Evolutionary conservation across 2,329 filamentous ascomycete species (phyloP).

Genomic region (Curvularia sp.): DNA sequence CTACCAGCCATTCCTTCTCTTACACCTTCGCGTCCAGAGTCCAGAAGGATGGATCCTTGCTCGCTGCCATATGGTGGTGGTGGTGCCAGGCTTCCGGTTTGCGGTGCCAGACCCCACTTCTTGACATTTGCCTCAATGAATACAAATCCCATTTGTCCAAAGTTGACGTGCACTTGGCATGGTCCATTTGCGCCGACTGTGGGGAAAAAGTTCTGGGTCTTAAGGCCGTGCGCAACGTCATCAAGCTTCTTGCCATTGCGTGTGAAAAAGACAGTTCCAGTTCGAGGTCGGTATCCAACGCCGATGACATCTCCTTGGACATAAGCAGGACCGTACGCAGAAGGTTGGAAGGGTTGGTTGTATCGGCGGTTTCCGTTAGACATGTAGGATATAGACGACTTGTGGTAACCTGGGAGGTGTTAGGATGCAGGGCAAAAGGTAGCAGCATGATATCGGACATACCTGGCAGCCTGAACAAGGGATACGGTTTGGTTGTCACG

Average conservation of each 20-base stretch:
- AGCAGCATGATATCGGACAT: constrained; percentile 43
- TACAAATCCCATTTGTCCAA: constrained; percentile 96
- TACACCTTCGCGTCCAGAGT: constrained; percentile 70
- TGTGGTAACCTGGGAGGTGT: constrained; percentile 76
- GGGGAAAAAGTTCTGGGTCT: constrained; percentile 96
- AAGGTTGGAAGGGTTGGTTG: constrained; percentile 87
- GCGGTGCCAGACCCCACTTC: constrained; percentile 97
- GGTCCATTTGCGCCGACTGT: constrained; percentile 96
- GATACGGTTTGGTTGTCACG: constrained; percentile 96
- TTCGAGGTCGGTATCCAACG: constrained; percentile 91
- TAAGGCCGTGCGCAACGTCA: constrained; percentile 90
- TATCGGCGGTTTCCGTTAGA: constrained; percentile 86
- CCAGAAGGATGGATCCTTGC: constrained; percentile 93
- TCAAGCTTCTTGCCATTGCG: constrained; percentile 97
- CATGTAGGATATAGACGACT: constrained; percentile 88
- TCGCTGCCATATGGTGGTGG: constrained; percentile 97
- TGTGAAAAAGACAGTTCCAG: constrained; percentile 96
- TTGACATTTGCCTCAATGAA: constrained; percentile 99
- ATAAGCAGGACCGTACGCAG: constrained; percentile 80
- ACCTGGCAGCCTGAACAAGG: constrained; percentile 92
- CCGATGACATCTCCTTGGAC: constrained; percentile 96
- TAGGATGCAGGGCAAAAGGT: constrained; percentile 17
- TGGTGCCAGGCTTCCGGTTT: constrained; percentile 92
- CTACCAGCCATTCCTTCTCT: constrained; percentile 60
- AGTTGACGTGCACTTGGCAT: constrained; percentile 92